phyloP scores from a whole-genome alignment of 768 basidiomycete genomes.

The Lactifluus pinguis region DNA sequence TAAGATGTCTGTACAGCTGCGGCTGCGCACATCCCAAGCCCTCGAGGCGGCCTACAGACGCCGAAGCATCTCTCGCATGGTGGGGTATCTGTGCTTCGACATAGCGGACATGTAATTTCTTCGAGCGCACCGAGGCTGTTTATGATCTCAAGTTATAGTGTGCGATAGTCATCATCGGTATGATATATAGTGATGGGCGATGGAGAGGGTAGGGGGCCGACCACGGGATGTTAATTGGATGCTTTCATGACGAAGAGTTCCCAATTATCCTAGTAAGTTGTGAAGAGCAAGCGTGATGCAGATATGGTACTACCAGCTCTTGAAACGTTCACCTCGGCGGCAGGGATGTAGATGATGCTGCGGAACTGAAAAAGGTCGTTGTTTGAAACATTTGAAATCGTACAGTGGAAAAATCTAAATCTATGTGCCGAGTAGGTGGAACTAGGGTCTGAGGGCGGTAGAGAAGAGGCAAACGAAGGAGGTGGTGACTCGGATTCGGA shows the following conservation, averaged over 20 bases:
- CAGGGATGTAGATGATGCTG: constrained; percentile 8
- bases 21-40: constrained; percentile 64
- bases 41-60: constrained; percentile 69
- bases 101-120: constrained; percentile 75
- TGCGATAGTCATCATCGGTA: constrained; percentile 78
- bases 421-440: not conserved
- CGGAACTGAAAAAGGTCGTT: not conserved
- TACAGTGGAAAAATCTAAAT: not conserved
- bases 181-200: constrained; percentile 20
- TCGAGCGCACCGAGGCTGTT: constrained; percentile 83
- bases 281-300: not conserved
- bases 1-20: constrained; percentile 51
- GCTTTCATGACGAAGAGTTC: constrained; percentile 9
- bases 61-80: constrained; percentile 64
- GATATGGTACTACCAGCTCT: not conserved
- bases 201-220: constrained; percentile 6
- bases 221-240: not conserved
- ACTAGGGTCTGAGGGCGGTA: not conserved
- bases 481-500: not conserved
- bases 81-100: constrained; percentile 80
- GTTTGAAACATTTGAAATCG: not conserved
- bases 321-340: not conserved
- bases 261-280: not conserved
- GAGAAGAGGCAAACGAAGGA: not conserved
- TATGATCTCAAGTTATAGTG: constrained; percentile 66